These are phyloP conservation scores for Pilaira anomala DNA, from an alignment of 192 early-diverging fungal species.

Conservation along the genomic window DNA sequence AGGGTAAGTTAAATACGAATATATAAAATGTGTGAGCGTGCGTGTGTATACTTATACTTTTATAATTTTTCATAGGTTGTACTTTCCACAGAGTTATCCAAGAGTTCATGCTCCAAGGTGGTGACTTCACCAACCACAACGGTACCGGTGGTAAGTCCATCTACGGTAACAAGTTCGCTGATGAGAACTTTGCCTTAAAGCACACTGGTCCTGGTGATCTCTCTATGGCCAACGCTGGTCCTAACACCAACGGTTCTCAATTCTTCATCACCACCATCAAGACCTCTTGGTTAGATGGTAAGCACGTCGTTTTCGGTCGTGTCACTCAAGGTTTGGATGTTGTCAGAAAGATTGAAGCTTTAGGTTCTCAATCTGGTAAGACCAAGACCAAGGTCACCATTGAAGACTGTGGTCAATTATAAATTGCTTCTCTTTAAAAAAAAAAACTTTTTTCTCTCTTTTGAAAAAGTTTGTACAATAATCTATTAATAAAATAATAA, in stretches of 20 bases:
- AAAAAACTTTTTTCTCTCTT: background rate
- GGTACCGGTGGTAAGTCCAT: slow-evolving; percentile 92
- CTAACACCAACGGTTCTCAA: slow-evolving; percentile 85
- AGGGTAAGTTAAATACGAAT: slow-evolving; percentile 49
- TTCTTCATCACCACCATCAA: slow-evolving; percentile 87
- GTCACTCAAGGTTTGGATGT: slow-evolving; percentile 70
- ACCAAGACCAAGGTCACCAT: slow-evolving; percentile 54
- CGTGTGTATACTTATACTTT: too few relatives aligned
- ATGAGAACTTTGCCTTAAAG: slow-evolving; percentile 62
- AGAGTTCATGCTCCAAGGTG: slow-evolving; percentile 82
- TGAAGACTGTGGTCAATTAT: slow-evolving; percentile 63
- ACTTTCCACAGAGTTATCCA: slow-evolving; percentile 85
- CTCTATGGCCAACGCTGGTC: slow-evolving; percentile 87
- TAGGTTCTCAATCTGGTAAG: slow-evolving; percentile 51
- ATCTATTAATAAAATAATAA: too few relatives aligned
- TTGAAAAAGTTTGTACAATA: background rate
- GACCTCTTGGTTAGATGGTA: slow-evolving; percentile 84
- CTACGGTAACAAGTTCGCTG: slow-evolving; percentile 70
- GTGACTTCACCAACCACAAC: slow-evolving; percentile 82
- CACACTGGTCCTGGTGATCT: slow-evolving; percentile 63
- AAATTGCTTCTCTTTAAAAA: slow-evolving; percentile 28
- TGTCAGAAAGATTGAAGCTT: slow-evolving; percentile 59
- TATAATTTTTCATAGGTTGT: slow-evolving; percentile 25
- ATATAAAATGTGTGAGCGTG: background rate
- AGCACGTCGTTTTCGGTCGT: slow-evolving; percentile 80